A percentile compares a stretch with the other conserved stretches of the same genome.
Evolutionary conservation across 345 rosid species (phyloP).

Genomic region (Capsella bursapastoris): DNA sequence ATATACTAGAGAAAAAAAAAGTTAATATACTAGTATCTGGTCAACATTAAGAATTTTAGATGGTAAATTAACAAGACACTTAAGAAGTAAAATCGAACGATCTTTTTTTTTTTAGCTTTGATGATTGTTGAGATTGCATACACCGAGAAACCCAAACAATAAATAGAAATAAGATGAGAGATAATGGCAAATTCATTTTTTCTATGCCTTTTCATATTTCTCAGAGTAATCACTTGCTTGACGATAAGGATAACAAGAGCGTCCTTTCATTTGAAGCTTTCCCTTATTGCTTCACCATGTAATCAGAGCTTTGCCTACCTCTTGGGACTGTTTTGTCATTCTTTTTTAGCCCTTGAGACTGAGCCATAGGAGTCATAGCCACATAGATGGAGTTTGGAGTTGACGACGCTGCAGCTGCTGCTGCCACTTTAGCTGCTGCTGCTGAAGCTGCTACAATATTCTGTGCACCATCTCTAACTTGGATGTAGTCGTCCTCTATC

Average conservation of each 20-base stretch:
- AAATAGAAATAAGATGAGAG: neutral
- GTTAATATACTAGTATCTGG: too few species aligned
- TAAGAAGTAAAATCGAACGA: neutral
- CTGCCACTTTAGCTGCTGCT: constrained; percentile 92
- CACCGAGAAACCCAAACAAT: neutral
- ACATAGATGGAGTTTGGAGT: constrained; percentile 70
- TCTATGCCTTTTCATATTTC: neutral
- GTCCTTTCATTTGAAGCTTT: neutral
- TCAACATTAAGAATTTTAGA: too few species aligned
- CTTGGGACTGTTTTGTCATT: constrained; percentile 50
- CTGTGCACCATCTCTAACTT: constrained; percentile 93
- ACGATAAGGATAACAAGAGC: neutral
- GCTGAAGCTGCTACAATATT: constrained; percentile 82
- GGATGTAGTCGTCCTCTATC: constrained; percentile 83
- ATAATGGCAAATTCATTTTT: constrained; percentile 1
- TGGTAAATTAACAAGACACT: neutral
- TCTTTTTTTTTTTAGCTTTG: neutral
- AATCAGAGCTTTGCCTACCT: constrained; percentile 37
- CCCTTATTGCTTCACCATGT: constrained; percentile 28
- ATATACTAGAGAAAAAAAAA: too few species aligned
- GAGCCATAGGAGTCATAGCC: constrained; percentile 96
- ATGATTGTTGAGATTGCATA: neutral
- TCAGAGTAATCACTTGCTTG: constrained; percentile 10
- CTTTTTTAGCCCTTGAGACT: constrained; percentile 68
- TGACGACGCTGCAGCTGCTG: constrained; percentile 71